Conservation (phyloP, 768 basidiomycete species). For the Rhodotorula paludigena region DNA sequence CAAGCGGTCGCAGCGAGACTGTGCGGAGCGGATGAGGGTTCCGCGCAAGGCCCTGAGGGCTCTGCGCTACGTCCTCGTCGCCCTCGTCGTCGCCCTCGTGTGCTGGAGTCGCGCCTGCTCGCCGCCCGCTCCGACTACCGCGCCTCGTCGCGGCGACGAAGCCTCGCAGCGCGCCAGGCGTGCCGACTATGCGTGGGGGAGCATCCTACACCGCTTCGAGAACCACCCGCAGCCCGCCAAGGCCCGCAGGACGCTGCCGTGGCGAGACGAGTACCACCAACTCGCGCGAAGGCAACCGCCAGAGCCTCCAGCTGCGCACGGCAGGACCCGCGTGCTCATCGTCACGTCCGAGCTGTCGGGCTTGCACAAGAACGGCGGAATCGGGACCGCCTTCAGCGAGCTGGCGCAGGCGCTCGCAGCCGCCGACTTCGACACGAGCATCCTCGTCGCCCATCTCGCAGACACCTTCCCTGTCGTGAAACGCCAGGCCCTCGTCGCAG, state of each 20-base stretch:
- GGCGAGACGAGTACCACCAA: not conserved
- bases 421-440: slow-evolving; percentile 16
- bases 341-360: slow-evolving; percentile 37
- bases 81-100: slow-evolving; percentile 5
- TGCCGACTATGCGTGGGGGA: slow-evolving; percentile 38
- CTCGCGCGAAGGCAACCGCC: not conserved
- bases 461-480: slow-evolving; percentile 13
- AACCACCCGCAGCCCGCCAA: slow-evolving; percentile 27
- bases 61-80: slow-evolving; percentile 14
- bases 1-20: not conserved
- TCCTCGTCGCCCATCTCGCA: slow-evolving; percentile 35
- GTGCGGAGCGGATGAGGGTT: not conserved
- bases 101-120: slow-evolving; percentile 17
- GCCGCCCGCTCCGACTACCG: not conserved
- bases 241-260: not conserved
- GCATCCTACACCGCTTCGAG: slow-evolving; percentile 35
- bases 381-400: slow-evolving; percentile 35
- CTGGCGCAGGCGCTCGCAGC: slow-evolving; percentile 24
- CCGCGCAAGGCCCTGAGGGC: slow-evolving; percentile 16
- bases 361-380: slow-evolving; percentile 37
- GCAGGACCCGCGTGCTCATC: slow-evolving; percentile 18
- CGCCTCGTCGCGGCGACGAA: not conserved
- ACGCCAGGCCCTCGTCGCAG: not conserved
- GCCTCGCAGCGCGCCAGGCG: not conserved
- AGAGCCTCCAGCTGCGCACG: not conserved